A percentile compares a stretch with the other conserved stretches of the same genome.
phyloP scores from a whole-genome alignment of 345 rosid species.

The Raphanus raphanistrum region DNA sequence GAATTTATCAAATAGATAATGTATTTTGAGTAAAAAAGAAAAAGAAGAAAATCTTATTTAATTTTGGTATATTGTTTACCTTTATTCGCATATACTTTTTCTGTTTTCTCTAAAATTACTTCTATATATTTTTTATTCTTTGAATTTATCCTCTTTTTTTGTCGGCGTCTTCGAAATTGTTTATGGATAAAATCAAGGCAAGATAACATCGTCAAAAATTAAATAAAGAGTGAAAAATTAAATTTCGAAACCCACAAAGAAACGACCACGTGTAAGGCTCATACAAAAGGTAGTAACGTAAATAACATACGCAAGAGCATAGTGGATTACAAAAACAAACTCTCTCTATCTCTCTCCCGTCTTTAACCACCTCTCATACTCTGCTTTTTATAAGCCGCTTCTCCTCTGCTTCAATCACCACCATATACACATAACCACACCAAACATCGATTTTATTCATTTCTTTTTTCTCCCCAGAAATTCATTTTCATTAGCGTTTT shows the following conservation, averaged over 20 bases:
- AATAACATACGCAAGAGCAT: not conserved
- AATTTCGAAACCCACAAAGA: not conserved
- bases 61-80: not conserved
- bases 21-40: not conserved
- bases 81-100: not conserved
- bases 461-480: not conserved
- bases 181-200: not conserved
- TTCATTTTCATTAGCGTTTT: not conserved
- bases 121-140: not conserved
- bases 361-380: constrained; percentile 27
- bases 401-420: constrained; percentile 26
- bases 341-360: constrained; percentile 18
- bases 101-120: not conserved
- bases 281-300: not conserved
- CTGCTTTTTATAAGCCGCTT: constrained; percentile 31
- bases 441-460: not conserved
- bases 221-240: not conserved
- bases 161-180: not conserved
- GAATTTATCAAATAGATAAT: no score
- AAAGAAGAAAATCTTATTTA: not conserved
- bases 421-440: not conserved
- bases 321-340: not conserved
- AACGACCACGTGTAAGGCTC: constrained; percentile 15
- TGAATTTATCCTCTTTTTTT: not conserved
- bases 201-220: not conserved